Percentiles rank a stretch among this genome's conserved stretches.
Evolutionary conservation across 805 yeast species (phyloP).

Genomic region (Ogataea philodendri): DNA sequence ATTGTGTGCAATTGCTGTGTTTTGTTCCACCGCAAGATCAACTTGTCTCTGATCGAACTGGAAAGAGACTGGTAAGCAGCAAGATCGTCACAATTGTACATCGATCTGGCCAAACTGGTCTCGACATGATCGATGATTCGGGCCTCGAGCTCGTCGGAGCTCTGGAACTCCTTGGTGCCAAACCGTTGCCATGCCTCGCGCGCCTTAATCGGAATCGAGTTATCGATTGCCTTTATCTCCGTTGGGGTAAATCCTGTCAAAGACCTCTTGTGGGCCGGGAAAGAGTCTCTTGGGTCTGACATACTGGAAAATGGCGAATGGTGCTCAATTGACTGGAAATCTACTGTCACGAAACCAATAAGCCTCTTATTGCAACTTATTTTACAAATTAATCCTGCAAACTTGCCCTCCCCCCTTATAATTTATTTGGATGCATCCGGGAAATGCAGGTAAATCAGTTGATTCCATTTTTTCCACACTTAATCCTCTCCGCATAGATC

Average conservation of each 20-base stretch:
- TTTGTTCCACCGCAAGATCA: constrained; percentile 85
- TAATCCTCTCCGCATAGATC: too few species aligned
- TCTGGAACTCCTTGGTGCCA: constrained; percentile 49
- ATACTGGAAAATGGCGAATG: too few species aligned
- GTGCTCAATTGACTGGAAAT: too few species aligned
- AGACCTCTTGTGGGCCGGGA: constrained; percentile 58
- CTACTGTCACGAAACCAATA: too few species aligned
- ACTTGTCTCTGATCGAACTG: constrained; percentile 69
- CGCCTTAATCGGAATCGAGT: constrained; percentile 74
- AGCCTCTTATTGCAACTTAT: not conserved
- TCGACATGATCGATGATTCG: constrained; percentile 84
- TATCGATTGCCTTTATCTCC: constrained; percentile 80
- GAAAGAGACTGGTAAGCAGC: constrained; percentile 94
- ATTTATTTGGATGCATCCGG: constrained; percentile 10
- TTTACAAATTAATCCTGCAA: constrained; percentile 1
- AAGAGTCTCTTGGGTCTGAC: not conserved
- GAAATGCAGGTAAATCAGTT: constrained; percentile 10
- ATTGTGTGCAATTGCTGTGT: constrained; percentile 88
- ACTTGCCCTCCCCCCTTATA: constrained; percentile 5
- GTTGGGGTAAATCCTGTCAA: constrained; percentile 90
- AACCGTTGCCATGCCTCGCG: constrained; percentile 76
- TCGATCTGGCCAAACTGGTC: constrained; percentile 84
- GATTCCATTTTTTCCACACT: constrained; percentile 1
- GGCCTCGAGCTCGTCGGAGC: constrained; percentile 58
- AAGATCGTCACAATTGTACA: constrained; percentile 87